Evolutionary conservation across 2,329 filamentous ascomycete species (phyloP).

Genomic region (Alternaria arborescens): DNA sequence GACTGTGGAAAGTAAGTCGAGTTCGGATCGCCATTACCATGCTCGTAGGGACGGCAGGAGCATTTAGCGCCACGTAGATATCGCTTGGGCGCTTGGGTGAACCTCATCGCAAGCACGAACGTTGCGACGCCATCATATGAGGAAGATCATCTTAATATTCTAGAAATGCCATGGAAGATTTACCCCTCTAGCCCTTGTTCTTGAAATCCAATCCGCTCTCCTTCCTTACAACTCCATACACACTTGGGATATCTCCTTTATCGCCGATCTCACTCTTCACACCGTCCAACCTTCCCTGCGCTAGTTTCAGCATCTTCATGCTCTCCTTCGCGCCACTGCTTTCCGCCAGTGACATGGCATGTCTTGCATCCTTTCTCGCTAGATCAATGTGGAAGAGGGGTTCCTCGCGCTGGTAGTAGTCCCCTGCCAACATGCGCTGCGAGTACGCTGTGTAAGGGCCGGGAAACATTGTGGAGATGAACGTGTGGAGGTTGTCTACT

Average conservation of each 20-base stretch:
- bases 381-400: constrained; percentile 86
- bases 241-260: constrained; percentile 79
- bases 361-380: constrained; percentile 81
- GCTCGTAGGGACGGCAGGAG: constrained; percentile 1
- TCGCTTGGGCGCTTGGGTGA: background rate
- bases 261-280: constrained; percentile 75
- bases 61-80: constrained; percentile 1
- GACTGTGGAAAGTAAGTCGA: constrained; percentile 7
- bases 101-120: background rate
- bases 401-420: constrained; percentile 78
- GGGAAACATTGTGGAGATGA: constrained; percentile 77
- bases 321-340: constrained; percentile 62
- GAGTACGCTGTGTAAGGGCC: constrained; percentile 80
- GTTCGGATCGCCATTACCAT: background rate
- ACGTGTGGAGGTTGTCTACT: constrained; percentile 71
- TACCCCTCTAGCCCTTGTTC: constrained; percentile 34
- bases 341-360: constrained; percentile 74
- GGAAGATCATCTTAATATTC: background rate
- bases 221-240: constrained; percentile 81
- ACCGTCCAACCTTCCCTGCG: constrained; percentile 69
- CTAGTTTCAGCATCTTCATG: constrained; percentile 71
- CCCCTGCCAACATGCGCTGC: constrained; percentile 75
- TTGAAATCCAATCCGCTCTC: constrained; percentile 79
- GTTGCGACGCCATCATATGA: background rate
- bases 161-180: background rate